A percentile compares a stretch with the other conserved stretches of the same genome.
These are phyloP conservation scores for Lentinula raphanica DNA, from an alignment of 768 basidiomycete species.

Conservation along the genomic window DNA sequence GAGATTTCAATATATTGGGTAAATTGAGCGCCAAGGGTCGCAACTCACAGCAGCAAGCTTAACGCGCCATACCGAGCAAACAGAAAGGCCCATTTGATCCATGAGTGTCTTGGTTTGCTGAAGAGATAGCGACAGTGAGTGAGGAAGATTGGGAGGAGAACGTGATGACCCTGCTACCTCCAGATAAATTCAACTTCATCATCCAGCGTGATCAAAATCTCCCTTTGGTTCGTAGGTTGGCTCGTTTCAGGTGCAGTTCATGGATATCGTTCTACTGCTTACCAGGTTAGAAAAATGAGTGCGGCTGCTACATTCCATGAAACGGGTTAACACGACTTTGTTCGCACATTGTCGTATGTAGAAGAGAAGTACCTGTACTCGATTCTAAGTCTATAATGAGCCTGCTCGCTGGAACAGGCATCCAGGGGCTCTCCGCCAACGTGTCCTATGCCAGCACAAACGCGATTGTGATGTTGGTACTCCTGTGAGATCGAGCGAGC, in stretches of 20 bases:
- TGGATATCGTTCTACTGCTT: not conserved
- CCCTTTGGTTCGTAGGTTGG: constrained; percentile 15
- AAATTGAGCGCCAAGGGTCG: too few relatives aligned
- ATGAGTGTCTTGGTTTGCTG: constrained; percentile 24
- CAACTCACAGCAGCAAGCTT: constrained; percentile 20
- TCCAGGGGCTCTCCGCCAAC: not conserved
- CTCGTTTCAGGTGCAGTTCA: not conserved
- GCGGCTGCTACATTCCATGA: not conserved
- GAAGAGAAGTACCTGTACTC: not conserved
- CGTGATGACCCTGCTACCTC: constrained; percentile 13
- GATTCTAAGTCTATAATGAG: constrained; percentile 3
- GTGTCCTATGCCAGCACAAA: not conserved
- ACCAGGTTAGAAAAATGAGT: constrained; percentile 3
- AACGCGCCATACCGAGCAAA: constrained; percentile 26
- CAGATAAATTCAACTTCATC: constrained; percentile 27
- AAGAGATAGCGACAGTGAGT: not conserved
- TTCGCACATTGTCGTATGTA: not conserved
- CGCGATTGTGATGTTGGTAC: not conserved
- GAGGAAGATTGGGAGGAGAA: not conserved
- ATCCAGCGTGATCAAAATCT: constrained; percentile 24
- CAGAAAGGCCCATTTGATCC: constrained; percentile 29
- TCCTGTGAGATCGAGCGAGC: not conserved
- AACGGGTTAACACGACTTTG: not conserved
- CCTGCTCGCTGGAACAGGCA: constrained; percentile 1
- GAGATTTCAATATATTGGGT: not conserved